Conservation (phyloP, 192 early-diverging fungal species). For the Backusella sp. region DNA sequence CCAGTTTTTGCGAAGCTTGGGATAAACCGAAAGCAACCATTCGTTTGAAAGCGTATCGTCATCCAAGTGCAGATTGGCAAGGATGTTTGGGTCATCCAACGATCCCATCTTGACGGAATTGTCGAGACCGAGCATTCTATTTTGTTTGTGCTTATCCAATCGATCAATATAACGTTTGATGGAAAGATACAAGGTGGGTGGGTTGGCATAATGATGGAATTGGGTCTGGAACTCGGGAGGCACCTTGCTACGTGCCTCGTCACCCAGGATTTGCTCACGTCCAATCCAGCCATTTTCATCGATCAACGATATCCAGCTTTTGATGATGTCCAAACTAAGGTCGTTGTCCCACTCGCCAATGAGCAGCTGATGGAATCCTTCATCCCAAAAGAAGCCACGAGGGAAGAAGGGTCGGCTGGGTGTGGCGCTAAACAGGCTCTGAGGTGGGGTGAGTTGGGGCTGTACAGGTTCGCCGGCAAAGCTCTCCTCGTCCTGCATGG, state of each 20-base stretch:
- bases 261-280: slow-evolving; percentile 91
- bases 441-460: slow-evolving; percentile 62
- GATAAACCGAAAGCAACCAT: slow-evolving; percentile 56
- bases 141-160: slow-evolving; percentile 23
- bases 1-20: slow-evolving; percentile 65
- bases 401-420: slow-evolving; percentile 94
- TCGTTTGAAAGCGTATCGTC: slow-evolving; percentile 41
- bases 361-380: slow-evolving; percentile 88
- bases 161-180: slow-evolving; percentile 68
- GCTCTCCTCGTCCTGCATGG: slow-evolving; percentile 58
- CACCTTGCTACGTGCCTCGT: slow-evolving; percentile 88
- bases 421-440: slow-evolving; percentile 74
- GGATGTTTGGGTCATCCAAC: slow-evolving; percentile 18
- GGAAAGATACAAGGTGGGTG: slow-evolving; percentile 79
- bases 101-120: slow-evolving; percentile 10
- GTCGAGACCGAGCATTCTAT: slow-evolving; percentile 9
- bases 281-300: slow-evolving; percentile 90
- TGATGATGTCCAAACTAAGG: slow-evolving; percentile 79
- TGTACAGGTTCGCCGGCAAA: slow-evolving; percentile 42
- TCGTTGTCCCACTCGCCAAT: slow-evolving; percentile 87
- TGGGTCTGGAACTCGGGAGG: slow-evolving; percentile 91
- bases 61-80: slow-evolving; percentile 42
- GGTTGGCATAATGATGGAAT: slow-evolving; percentile 90
- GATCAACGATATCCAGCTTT: slow-evolving; percentile 76
- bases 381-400: slow-evolving; percentile 96